These are phyloP conservation scores for Groenewaldozyma tartarivorans DNA, from an alignment of 805 yeast species.

Conservation along the genomic window DNA sequence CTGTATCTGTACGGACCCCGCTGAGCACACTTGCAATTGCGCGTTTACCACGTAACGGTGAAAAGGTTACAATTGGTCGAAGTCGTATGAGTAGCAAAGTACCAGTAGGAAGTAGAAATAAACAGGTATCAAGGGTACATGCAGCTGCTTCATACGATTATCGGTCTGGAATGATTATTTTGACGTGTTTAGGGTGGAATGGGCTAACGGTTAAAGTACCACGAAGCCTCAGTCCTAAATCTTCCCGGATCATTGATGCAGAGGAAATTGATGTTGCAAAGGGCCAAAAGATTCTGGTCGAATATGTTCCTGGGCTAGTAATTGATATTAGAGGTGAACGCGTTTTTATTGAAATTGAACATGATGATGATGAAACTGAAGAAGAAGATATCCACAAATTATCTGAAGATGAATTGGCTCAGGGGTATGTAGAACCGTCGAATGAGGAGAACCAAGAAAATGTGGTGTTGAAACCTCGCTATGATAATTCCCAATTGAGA, in stretches of 20 bases:
- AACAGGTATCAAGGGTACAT: slow-evolving; percentile 61
- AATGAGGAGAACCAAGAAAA: no score
- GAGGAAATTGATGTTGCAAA: slow-evolving; percentile 44
- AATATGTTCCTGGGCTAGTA: slow-evolving; percentile 49
- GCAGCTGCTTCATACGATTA: slow-evolving; percentile 39
- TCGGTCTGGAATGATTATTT: slow-evolving; percentile 29
- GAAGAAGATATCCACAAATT: slow-evolving; percentile 34
- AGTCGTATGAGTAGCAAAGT: slow-evolving; percentile 53
- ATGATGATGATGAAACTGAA: slow-evolving; percentile 33
- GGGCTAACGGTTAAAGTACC: slow-evolving; percentile 68
- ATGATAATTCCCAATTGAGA: no score
- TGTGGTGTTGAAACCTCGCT: background rate
- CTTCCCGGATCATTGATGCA: no score
- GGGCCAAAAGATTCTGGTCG: slow-evolving; percentile 57
- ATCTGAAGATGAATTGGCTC: slow-evolving; percentile 26
- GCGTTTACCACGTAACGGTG: slow-evolving; percentile 33
- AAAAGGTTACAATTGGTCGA: slow-evolving; percentile 48
- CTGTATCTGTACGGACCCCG: slow-evolving; percentile 25
- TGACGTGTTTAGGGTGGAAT: slow-evolving; percentile 75
- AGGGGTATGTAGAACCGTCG: no score
- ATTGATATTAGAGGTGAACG: slow-evolving; percentile 66
- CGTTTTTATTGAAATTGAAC: slow-evolving; percentile 40
- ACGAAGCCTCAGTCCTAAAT: slow-evolving; percentile 1
- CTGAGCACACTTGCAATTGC: slow-evolving; percentile 30
- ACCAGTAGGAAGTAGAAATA: slow-evolving; percentile 37